Base-by-base conservation (phyloP, 2,329 filamentous ascomycete genomes). In the Tetracladium maxilliforme region DNA sequence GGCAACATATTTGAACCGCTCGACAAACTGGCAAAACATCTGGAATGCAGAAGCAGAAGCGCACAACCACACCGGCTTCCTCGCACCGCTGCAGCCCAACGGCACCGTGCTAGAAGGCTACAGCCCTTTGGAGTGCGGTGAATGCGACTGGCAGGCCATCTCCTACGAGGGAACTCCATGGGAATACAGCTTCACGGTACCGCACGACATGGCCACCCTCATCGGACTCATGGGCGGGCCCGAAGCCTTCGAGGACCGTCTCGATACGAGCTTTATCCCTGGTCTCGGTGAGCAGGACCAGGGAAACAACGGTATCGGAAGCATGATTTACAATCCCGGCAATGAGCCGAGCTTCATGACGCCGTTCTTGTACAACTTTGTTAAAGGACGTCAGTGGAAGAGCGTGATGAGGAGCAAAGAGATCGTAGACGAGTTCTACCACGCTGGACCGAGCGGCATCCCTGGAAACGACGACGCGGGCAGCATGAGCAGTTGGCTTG, bases 1-100 rank as follows among this genome's bases (percentile, higher is more conserved):
- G 20, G 27, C 47, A 16, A 60, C 51, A 29, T 64, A 66, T 30
- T 40, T 67, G 14, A 43, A 54, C 27, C 51, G 62, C 6, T 65
- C 61, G 1, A 49, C 55, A 10, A 65, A 69, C 11, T 75, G 70
- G 70, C 56, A 64, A 13, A 68, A 64, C 25, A 65, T 70, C 25
- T 74, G 65, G 66, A 59, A 66, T 22, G 30, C 52, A 1, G 43
- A 57, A 2, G 58, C 58, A 3, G 47, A 61, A 1, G 56, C 53
- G 3, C 32, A 45, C 2, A 47, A 49, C 20, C 69, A 66, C 36
- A 55, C 50, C 1, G 69, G 68, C 3, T 74, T 73, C 37, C 49
- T 72, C 7, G 63, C 66, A 3, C 69, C 69, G 0, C 52, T 56
- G 3, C 47, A 54, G 20, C 41, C 54, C 3, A 54, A 64, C 16